Evolutionary conservation across 2,329 filamentous ascomycete genomes (phyloP), one percentile per base, ranked within the genome.

Genomic region (Incumbomyces delicatus): DNA sequence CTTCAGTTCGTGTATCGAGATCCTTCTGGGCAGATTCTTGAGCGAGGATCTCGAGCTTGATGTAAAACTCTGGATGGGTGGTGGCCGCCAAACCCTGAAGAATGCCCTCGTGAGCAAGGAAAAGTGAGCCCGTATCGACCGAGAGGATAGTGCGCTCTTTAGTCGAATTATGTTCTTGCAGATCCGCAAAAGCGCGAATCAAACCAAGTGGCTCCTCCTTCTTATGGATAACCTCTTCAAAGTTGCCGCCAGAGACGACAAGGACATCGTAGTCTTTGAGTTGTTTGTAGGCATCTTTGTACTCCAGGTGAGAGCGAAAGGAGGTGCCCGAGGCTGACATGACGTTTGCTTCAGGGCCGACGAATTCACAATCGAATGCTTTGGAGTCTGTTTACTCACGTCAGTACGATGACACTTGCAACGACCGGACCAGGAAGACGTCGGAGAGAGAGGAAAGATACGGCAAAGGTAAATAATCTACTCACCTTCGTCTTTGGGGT

Each of bases 81-180:
- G 87, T 94, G 57, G 85, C 86, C 27, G 82, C 81, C 20, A 92
- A 73, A 53, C 87, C 87, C 54, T 81, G 78, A 51, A 94, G 78
- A 61, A 92, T 78, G 56, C 85, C 86, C 59, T 81, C 76, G 60
- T 85, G 73, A 51, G 82, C 87, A 42, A 90, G 78, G 68, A 90
- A 77, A 61, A 90, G 77, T 36, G 83, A 77, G 53, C 85, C 87
- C 39, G 85, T 87, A 72, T 84, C 88, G 64, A 94, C 73, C 56
- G 84, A 85, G 57, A 92, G 70, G 59, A 92, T 72, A 41, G 86
- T 89, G 57, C 87, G 84, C 73, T 94, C 87, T 59, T 83, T 83
- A 60, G 73, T 74, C 11, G 86, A 83, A 58, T 89, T 84, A 59
- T 78, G 80, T 72, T 86, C 80, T 70, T 92, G 86, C 48, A 90